These are phyloP conservation scores for Ceratocystis papillata DNA, from an alignment of 2,329 filamentous ascomycete genomes.

Conservation along the genomic window DNA sequence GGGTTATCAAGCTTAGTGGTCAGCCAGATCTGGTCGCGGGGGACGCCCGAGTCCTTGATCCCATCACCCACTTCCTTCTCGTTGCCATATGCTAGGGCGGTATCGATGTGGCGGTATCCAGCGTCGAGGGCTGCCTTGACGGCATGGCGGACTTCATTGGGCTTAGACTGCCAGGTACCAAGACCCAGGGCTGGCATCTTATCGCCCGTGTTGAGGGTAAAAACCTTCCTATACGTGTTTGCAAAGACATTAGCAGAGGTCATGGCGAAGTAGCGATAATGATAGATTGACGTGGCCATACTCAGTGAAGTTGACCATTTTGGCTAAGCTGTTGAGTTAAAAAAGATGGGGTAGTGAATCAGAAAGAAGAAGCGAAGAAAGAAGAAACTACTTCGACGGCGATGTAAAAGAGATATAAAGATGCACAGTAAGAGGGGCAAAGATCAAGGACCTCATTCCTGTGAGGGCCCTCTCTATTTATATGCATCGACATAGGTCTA, in stretches of 20 bases:
- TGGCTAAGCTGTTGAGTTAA: background rate
- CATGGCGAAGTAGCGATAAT: background rate
- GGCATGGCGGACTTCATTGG: conserved; percentile 57
- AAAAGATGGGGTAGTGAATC: background rate
- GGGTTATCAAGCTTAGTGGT: conserved; percentile 79
- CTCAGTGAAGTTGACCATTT: conserved; percentile 20
- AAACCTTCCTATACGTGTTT: conserved; percentile 34
- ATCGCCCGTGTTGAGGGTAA: conserved; percentile 62
- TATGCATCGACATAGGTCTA: background rate
- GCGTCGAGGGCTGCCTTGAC: conserved; percentile 57
- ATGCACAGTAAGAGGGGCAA: background rate
- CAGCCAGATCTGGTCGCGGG: conserved; percentile 56
- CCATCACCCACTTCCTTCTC: conserved; percentile 57
- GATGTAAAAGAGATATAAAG: background rate
- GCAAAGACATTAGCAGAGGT: background rate
- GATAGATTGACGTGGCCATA: background rate
- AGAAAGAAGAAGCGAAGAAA: background rate
- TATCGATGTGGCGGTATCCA: conserved; percentile 69
- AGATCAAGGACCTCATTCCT: background rate
- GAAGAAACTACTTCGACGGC: background rate
- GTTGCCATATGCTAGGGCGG: conserved; percentile 67
- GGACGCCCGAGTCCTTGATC: conserved; percentile 52
- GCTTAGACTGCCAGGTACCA: conserved; percentile 67
- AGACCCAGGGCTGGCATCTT: conserved; percentile 68
- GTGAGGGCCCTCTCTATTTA: background rate